Conservation (phyloP, 1,284 basidiomycete species). For the Peniophora sp. region DNA sequence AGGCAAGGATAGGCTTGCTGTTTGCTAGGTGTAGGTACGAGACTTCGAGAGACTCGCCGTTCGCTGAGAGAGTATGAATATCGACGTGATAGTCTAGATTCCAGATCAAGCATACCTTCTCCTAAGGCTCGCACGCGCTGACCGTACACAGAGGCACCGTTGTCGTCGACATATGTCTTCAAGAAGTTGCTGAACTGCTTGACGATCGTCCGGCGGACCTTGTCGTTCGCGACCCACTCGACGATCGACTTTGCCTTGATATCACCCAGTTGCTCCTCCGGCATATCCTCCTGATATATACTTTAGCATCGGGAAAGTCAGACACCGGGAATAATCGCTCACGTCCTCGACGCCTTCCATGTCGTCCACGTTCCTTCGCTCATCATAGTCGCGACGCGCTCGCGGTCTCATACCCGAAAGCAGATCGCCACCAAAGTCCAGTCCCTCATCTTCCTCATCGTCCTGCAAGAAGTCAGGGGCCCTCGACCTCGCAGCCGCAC, state of each 20-base stretch:
- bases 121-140: constrained; percentile 90
- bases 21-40: constrained; percentile 89
- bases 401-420: constrained; percentile 68
- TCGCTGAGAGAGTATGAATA: constrained; percentile 44
- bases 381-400: constrained; percentile 82
- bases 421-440: constrained; percentile 30
- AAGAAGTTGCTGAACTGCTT: constrained; percentile 94
- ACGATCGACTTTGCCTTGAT: constrained; percentile 96
- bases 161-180: constrained; percentile 91
- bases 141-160: constrained; percentile 90
- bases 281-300: constrained; percentile 67
- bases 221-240: constrained; percentile 93
- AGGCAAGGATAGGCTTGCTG: constrained; percentile 92
- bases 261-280: constrained; percentile 92
- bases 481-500: constrained; percentile 69
- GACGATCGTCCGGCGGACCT: constrained; percentile 84
- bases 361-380: constrained; percentile 79
- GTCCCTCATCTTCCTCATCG: constrained; percentile 29
- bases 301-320: constrained; percentile 7
- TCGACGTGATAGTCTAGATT: neutral
- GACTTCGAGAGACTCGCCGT: constrained; percentile 95
- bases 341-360: constrained; percentile 80
- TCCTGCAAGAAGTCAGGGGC: constrained; percentile 82
- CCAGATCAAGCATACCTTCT: constrained; percentile 64
- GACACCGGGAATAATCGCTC: constrained; percentile 18